A percentile compares a stretch with the other conserved stretches of the same genome.
phyloP scores from a whole-genome alignment of 1,284 basidiomycete genomes.

The Marasmius oreades region DNA sequence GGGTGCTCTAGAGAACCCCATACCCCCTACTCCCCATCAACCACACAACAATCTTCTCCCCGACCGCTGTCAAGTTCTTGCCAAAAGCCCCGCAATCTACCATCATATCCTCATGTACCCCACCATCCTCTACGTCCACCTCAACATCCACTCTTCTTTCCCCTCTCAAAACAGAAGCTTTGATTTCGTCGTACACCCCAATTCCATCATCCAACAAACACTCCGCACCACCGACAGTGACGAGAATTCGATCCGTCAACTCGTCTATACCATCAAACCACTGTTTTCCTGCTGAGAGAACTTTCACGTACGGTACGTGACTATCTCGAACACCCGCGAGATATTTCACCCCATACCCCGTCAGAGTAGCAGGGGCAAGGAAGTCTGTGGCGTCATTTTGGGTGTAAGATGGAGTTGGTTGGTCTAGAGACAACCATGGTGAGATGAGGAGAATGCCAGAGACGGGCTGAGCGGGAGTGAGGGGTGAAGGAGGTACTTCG shows the following conservation, averaged over 20 bases:
- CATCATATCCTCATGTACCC: constrained; percentile 31
- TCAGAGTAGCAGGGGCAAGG: background rate
- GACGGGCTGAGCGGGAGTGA: constrained; percentile 16
- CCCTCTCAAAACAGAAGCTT: background rate
- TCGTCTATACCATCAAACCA: constrained; percentile 11
- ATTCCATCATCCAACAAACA: constrained; percentile 15
- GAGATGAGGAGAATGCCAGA: constrained; percentile 21
- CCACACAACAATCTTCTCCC: constrained; percentile 24
- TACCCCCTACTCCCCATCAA: constrained; percentile 19
- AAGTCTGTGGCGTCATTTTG: constrained; percentile 6
- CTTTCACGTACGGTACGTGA: constrained; percentile 7
- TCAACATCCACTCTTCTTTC: constrained; percentile 14
- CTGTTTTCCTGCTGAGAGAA: background rate
- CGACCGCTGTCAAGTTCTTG: constrained; percentile 18
- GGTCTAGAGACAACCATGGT: constrained; percentile 10
- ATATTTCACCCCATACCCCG: background rate
- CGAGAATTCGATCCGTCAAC: constrained; percentile 5
- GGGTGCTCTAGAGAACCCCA: no score
- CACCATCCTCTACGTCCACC: constrained; percentile 28
- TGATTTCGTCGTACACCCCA: constrained; percentile 9
- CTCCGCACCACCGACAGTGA: constrained; percentile 12
- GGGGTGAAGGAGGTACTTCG: constrained; percentile 6
- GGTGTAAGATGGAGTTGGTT: background rate
- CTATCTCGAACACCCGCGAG: constrained; percentile 12
- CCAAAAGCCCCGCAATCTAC: constrained; percentile 19